These are phyloP conservation scores for Trichoderma guizhouense DNA, from an alignment of 2,329 filamentous ascomycete species.

Conservation along the genomic window DNA sequence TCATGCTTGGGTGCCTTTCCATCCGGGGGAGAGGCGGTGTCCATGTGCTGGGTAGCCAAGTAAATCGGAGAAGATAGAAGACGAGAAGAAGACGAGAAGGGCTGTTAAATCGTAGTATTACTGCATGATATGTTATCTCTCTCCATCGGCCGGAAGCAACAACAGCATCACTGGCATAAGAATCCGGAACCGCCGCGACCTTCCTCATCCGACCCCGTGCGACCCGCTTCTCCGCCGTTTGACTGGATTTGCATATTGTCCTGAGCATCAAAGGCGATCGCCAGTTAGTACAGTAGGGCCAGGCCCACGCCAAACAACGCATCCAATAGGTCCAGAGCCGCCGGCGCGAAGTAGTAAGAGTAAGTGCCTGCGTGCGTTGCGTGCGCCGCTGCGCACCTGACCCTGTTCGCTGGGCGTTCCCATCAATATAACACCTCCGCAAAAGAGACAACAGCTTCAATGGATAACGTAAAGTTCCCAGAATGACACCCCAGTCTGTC, in stretches of 20 bases:
- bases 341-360: neutral
- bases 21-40: neutral
- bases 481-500: neutral
- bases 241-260: neutral
- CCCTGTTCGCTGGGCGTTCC: neutral
- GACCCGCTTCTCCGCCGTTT: conserved; percentile 14
- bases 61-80: neutral
- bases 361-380: neutral
- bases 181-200: conserved; percentile 9
- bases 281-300: neutral
- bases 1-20: neutral
- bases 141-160: neutral
- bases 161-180: neutral
- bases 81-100: neutral
- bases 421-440: neutral
- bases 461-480: conserved; percentile 2
- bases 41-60: neutral
- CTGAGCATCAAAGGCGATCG: neutral
- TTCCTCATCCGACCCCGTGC: conserved; percentile 16
- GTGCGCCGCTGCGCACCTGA: conserved; percentile 12
- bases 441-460: neutral
- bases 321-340: neutral
- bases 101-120: neutral
- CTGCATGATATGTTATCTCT: neutral
- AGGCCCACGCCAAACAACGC: neutral